These are phyloP conservation scores for Malus hybrid DNA, from an alignment of 331 rosid species.

Conservation along the genomic window DNA sequence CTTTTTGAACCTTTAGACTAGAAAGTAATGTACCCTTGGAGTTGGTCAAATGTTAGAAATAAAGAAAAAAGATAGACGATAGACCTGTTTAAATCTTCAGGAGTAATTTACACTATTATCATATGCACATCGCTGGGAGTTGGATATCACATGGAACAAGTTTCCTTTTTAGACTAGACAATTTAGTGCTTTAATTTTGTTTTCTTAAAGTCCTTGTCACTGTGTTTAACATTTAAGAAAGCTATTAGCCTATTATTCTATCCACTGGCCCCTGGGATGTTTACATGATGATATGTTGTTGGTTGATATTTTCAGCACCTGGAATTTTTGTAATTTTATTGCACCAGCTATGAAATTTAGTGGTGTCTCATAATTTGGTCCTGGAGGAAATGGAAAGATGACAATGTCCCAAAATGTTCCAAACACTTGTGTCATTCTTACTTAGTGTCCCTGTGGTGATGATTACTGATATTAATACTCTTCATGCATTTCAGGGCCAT, in stretches of 20 bases:
- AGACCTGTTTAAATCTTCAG: not conserved
- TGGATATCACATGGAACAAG: not conserved
- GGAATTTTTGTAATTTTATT: not conserved
- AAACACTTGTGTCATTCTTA: not conserved
- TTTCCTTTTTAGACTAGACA: not conserved
- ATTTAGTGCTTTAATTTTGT: not conserved
- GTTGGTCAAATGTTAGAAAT: not conserved
- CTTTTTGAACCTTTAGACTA: not conserved
- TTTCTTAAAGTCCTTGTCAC: not conserved
- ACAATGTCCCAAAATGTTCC: not conserved
- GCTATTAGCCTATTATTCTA: not conserved
- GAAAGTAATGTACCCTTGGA: not conserved
- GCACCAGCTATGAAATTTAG: not conserved
- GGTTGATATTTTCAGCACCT: not conserved
- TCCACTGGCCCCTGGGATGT: not conserved
- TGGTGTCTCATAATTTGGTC: not conserved
- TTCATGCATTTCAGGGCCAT: constrained; percentile 54
- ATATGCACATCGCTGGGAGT: not conserved
- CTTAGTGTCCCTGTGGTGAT: not conserved
- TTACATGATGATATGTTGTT: not conserved
- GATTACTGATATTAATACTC: not conserved
- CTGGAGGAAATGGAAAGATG: not conserved
- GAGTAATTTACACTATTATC: not conserved
- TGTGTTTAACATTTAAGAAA: not conserved
- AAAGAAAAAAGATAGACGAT: too few relatives aligned